phyloP scores from a whole-genome alignment of 2,329 filamentous ascomycete species.

The Fusarium kyushuense region DNA sequence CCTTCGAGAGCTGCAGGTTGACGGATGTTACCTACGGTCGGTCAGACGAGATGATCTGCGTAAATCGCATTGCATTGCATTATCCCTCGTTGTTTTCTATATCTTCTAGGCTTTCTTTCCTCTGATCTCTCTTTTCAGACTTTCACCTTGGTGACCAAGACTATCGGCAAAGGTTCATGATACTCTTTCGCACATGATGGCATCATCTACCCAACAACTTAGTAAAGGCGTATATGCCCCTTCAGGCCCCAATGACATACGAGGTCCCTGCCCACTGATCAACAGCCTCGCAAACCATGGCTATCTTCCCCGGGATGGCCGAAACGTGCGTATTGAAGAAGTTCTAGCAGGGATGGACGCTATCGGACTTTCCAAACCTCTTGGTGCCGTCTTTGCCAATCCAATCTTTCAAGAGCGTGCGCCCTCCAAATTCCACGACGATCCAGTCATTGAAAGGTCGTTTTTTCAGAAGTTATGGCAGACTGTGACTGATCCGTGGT shows the following conservation, averaged over 20 bases:
- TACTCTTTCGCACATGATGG: constrained; percentile 13
- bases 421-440: constrained; percentile 14
- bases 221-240: constrained; percentile 35
- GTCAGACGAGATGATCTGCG: neutral
- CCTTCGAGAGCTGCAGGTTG: neutral
- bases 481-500: constrained; percentile 37
- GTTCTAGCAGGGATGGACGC: constrained; percentile 32
- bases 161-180: neutral
- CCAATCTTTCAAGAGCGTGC: constrained; percentile 41
- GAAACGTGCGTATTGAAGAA: constrained; percentile 34
- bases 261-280: constrained; percentile 43
- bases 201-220: constrained; percentile 20
- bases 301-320: constrained; percentile 42
- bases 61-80: neutral
- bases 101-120: neutral
- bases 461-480: constrained; percentile 21
- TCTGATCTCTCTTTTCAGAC: neutral
- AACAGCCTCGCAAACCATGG: constrained; percentile 46
- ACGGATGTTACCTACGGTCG: neutral
- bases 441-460: constrained; percentile 7
- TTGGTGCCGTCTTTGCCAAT: constrained; percentile 39
- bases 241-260: constrained; percentile 36
- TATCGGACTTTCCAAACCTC: constrained; percentile 38
- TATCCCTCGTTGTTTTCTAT: neutral
- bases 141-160: neutral